Evolutionary conservation across 2,329 filamentous ascomycete genomes (phyloP), one percentile per base, ranked within the genome.

Genomic region (Talaromyces rugulosus): DNA sequence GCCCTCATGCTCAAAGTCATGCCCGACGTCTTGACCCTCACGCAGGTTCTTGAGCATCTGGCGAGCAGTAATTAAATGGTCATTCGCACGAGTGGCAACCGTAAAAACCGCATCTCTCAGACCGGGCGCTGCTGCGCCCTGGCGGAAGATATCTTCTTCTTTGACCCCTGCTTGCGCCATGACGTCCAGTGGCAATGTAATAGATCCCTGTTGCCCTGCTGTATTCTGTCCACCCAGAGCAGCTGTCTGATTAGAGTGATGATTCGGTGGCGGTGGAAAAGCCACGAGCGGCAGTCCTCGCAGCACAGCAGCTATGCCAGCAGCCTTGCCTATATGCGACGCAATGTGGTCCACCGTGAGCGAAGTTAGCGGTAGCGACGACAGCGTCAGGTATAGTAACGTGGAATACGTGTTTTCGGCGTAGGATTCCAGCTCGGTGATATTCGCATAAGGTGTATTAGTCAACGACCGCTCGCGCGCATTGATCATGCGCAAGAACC

Each of bases 401-500:
- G 92, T 96, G 18, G 92, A 92, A 77, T 98, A 98, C 1, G 95
- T 98, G 69, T 92, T 92, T 76, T 99, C 95, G 0, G 91, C 91
- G 71, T 98, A 97, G 54, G 87, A 88, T 71, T 99, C 95, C 58
- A 98, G 78, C 0, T 87, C 84, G 2, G 85, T 82, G 53, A 98
- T 75, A 56, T 80, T 89, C 0, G 89, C 80, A 70, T 92, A 97
- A 0, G 94, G 92, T 27, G 89, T 85, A 72, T 96, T 95, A 47
- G 88, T 87, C 76, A 97, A 87, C 69, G 93, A 86, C 70, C 90
- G 88, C 75, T 96, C 91, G 58, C 95, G 84, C 4, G 92, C 89
- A 71, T 84, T 88, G 70, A 98, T 88, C 67, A 98, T 81, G 56
- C 92, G 87, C 59, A 86, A 82, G 36, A 92, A 80, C 89, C 90